These are phyloP conservation scores for Chlamydomonas sp. DNA, from an alignment of 139 green algal genomes.

Conservation along the genomic window DNA sequence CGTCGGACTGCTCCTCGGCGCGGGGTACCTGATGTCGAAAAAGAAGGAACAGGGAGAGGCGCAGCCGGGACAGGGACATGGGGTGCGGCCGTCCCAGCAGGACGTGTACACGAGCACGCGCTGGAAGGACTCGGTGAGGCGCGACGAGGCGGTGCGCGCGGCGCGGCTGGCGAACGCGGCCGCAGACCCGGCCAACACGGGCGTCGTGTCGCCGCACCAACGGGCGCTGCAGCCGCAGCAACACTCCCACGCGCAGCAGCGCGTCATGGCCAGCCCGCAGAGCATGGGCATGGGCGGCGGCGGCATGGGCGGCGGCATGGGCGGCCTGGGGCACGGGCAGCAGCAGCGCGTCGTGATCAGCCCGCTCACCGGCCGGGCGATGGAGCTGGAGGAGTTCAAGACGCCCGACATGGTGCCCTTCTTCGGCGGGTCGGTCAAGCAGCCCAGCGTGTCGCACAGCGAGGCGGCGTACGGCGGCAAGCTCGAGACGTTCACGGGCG, in stretches of 20 bases:
- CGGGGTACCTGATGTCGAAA: conserved; percentile 4
- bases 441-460: not conserved
- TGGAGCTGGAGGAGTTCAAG: not conserved
- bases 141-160: not conserved
- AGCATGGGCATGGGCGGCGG: too few species aligned
- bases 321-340: too few species aligned
- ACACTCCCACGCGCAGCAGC: too few species aligned
- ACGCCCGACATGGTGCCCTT: conserved; percentile 7
- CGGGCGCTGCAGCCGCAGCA: too few species aligned
- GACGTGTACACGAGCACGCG: not conserved
- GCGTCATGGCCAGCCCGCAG: too few species aligned
- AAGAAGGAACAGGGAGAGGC: too few species aligned
- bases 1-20: not conserved
- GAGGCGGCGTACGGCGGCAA: not conserved
- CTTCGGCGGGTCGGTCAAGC: not conserved
- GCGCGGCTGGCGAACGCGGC: not conserved
- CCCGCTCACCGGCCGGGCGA: not conserved
- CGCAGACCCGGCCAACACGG: not conserved
- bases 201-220: too few species aligned
- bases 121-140: not conserved
- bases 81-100: not conserved
- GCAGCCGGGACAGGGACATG: too few species aligned
- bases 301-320: too few species aligned
- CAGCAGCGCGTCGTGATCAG: too few species aligned
- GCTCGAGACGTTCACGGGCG: conserved; percentile 9